These are phyloP conservation scores for Trametes pubescens DNA, from an alignment of 1,284 basidiomycete genomes.

Conservation along the genomic window DNA sequence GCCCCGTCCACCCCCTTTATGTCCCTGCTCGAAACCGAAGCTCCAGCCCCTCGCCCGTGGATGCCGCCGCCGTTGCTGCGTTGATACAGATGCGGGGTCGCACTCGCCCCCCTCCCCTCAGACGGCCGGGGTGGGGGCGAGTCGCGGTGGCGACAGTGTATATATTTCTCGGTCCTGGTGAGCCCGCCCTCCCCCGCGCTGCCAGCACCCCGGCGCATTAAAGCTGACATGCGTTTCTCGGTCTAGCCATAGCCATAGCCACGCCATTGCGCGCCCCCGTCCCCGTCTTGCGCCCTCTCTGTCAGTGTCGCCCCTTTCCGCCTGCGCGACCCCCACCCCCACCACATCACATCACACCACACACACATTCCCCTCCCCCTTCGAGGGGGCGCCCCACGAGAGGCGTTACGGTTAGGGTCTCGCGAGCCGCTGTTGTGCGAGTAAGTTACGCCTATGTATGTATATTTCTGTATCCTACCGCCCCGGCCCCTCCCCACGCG, in stretches of 20 bases:
- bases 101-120: slow-evolving; percentile 6
- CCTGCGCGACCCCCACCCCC: not conserved
- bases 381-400: too few species aligned
- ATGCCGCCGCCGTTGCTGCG: not conserved
- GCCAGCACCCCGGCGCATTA: too few species aligned
- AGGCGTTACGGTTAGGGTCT: not conserved
- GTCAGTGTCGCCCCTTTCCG: not conserved
- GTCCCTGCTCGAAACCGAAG: not conserved
- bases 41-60: too few species aligned
- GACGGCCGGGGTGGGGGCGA: slow-evolving; percentile 11
- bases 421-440: slow-evolving; percentile 29
- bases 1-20: not conserved
- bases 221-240: not conserved
- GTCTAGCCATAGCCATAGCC: not conserved
- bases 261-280: not conserved
- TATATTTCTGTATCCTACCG: slow-evolving; percentile 11
- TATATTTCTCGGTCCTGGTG: slow-evolving; percentile 27
- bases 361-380: too few species aligned
- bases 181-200: too few species aligned
- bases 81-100: slow-evolving; percentile 8
- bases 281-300: not conserved
- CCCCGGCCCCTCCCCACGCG: not conserved
- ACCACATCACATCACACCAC: not conserved
- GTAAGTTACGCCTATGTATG: slow-evolving; percentile 35
- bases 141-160: slow-evolving; percentile 33